Conservation (phyloP, 2,329 filamentous ascomycete genomes). For the Cladorrhinum sp. region DNA sequence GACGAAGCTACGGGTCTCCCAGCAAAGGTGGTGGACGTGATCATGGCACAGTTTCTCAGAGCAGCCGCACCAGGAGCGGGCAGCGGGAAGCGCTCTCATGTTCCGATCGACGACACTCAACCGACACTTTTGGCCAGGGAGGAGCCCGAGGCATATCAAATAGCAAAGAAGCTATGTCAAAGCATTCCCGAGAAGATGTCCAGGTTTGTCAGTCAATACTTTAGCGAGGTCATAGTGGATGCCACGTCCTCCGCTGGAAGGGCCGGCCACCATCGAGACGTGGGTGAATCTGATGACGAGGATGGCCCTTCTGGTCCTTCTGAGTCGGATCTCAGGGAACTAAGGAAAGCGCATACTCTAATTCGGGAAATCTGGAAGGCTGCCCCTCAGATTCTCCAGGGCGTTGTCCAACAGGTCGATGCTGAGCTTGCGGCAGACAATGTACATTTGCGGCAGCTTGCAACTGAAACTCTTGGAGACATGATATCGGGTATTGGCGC, state of each 20-base stretch:
- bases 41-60: constrained; percentile 92
- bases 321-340: constrained; percentile 80
- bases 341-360: constrained; percentile 83
- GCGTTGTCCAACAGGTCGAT: constrained; percentile 91
- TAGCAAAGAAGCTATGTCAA: constrained; percentile 93
- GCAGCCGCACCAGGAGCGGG: constrained; percentile 69
- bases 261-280: constrained; percentile 55
- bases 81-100: constrained; percentile 54
- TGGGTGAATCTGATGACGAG: constrained; percentile 63
- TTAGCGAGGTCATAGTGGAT: constrained; percentile 93
- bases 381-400: constrained; percentile 80
- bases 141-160: constrained; percentile 88
- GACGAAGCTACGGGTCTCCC: constrained; percentile 80
- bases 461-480: constrained; percentile 91
- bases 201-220: constrained; percentile 90
- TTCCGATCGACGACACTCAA: constrained; percentile 68
- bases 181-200: constrained; percentile 90
- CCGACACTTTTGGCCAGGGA: constrained; percentile 82
- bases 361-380: constrained; percentile 93
- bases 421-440: constrained; percentile 90
- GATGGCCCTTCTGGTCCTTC: constrained; percentile 60
- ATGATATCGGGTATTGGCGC: constrained; percentile 92
- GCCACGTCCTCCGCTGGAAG: constrained; percentile 61
- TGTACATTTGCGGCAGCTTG: constrained; percentile 77
- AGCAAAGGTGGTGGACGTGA: constrained; percentile 79